Conservation (phyloP, 805 yeast species). For the Starmerella sp. region DNA sequence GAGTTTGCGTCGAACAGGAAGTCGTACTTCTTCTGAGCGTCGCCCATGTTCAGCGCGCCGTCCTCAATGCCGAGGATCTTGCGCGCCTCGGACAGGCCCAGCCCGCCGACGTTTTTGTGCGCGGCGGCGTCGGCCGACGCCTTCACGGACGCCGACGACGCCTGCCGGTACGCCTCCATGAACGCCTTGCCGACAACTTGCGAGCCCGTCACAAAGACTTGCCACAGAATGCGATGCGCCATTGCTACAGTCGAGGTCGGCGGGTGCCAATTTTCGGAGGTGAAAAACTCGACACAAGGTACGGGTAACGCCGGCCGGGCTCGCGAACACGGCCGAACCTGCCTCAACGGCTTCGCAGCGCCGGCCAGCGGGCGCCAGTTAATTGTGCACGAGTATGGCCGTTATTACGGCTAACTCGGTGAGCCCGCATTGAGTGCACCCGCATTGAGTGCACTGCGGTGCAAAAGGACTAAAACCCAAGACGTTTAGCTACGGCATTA, state of each 20-base stretch:
- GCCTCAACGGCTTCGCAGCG: neutral
- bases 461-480: no score
- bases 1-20: slow-evolving; percentile 80
- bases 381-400: no score
- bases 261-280: neutral
- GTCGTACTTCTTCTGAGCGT: slow-evolving; percentile 57
- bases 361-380: no score
- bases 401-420: no score
- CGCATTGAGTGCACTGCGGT: no score
- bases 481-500: no score
- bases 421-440: no score
- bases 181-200: slow-evolving; percentile 93
- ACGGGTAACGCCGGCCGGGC: neutral
- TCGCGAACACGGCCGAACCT: neutral
- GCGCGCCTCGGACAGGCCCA: slow-evolving; percentile 78
- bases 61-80: slow-evolving; percentile 76
- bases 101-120: slow-evolving; percentile 50
- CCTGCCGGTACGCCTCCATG: slow-evolving; percentile 93
- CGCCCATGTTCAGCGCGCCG: slow-evolving; percentile 38
- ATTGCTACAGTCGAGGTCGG: slow-evolving; percentile 8
- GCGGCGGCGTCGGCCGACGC: slow-evolving; percentile 41
- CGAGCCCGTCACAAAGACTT: slow-evolving; percentile 87
- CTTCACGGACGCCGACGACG: slow-evolving; percentile 77
- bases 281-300: neutral
- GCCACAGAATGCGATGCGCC: slow-evolving; percentile 90